Evolutionary conservation across 768 basidiomycete genomes (phyloP).

Genomic region (Lentinula detonsa): DNA sequence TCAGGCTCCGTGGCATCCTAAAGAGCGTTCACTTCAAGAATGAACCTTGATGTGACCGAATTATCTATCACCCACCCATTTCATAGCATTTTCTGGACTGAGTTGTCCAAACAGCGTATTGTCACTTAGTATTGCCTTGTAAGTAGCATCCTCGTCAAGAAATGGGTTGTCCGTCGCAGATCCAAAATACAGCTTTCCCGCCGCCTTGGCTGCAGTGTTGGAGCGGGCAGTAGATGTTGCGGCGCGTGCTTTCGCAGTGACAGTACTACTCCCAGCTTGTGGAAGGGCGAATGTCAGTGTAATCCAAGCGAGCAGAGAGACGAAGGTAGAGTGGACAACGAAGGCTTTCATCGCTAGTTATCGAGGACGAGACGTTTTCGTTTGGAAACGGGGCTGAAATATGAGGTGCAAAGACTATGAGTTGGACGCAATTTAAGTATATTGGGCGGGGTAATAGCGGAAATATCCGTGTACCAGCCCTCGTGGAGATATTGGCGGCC

Average conservation of each 20-base stretch:
- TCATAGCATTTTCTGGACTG: conserved; percentile 33
- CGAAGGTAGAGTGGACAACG: neutral
- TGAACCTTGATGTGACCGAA: neutral
- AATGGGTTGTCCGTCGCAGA: conserved; percentile 35
- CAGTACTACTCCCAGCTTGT: neutral
- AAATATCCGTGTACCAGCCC: neutral
- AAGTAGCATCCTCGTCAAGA: conserved; percentile 24
- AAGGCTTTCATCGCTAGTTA: neutral
- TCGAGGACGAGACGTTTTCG: neutral
- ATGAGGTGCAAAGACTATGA: too few species aligned
- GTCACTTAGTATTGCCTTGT: conserved; percentile 23
- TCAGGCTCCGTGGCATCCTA: conserved; percentile 49
- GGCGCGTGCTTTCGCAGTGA: conserved; percentile 5
- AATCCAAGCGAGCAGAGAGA: neutral
- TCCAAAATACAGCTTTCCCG: conserved; percentile 37
- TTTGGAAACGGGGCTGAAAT: neutral
- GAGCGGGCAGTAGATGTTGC: conserved; percentile 11
- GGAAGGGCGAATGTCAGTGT: neutral
- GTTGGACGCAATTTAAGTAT: neutral
- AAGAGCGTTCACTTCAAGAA: conserved; percentile 14
- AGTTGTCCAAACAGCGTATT: conserved; percentile 28
- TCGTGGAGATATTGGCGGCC: neutral
- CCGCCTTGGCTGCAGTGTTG: conserved; percentile 23
- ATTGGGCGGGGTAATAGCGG: neutral
- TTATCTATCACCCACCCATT: conserved; percentile 21